Percentiles rank a stretch among this genome's conserved stretches.
These are phyloP conservation scores for Cruciata laevipes DNA, from an alignment of 257 asterid genomes.

Conservation along the genomic window DNA sequence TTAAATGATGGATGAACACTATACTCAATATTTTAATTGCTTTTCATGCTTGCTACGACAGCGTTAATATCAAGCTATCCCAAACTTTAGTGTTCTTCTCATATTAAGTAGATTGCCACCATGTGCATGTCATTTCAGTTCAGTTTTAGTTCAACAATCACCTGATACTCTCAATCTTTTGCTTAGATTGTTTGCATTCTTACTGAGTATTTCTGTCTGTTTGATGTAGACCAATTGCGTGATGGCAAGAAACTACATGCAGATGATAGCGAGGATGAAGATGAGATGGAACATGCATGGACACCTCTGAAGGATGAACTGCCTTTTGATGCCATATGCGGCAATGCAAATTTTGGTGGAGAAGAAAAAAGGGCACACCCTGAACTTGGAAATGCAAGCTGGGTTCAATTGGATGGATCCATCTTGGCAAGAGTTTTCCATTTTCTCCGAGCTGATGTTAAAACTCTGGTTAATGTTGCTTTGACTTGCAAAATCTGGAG, in stretches of 20 bases:
- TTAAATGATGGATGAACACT: background rate
- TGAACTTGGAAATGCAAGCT: constrained; percentile 44
- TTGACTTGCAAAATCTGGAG: constrained; percentile 94
- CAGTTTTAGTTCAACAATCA: background rate
- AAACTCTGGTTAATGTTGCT: constrained; percentile 60
- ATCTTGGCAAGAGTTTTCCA: constrained; percentile 83
- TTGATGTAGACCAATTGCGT: constrained; percentile 52
- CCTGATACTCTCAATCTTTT: background rate
- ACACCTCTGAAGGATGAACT: constrained; percentile 32
- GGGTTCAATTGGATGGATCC: constrained; percentile 72
- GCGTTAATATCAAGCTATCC: background rate
- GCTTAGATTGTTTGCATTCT: constrained; percentile 7
- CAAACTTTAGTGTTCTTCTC: background rate
- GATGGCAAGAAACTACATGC: constrained; percentile 58
- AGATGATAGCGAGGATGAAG: constrained; percentile 62
- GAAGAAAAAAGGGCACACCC: constrained; percentile 36
- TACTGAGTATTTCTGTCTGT: constrained; percentile 11
- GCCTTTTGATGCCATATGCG: constrained; percentile 63
- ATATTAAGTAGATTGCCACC: background rate
- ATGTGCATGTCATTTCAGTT: background rate
- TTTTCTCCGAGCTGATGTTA: constrained; percentile 81
- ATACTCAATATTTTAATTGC: background rate
- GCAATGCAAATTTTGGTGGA: constrained; percentile 39
- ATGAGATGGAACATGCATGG: constrained; percentile 45
- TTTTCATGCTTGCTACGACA: background rate